phyloP scores from a whole-genome alignment of 257 asterid species.

The Petrea volubilis region DNA sequence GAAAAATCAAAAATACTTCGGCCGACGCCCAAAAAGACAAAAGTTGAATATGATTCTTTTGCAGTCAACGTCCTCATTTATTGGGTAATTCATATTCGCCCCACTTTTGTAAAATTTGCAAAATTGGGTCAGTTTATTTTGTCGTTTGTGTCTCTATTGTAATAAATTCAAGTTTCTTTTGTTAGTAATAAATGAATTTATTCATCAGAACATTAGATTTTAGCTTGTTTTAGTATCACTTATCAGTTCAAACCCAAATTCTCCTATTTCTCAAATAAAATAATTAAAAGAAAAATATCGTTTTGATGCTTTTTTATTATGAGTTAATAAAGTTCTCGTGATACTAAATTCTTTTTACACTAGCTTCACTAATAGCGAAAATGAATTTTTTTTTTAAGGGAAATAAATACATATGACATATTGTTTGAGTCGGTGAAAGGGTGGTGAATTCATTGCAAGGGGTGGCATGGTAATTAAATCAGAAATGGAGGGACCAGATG shows the following conservation, averaged over 20 bases:
- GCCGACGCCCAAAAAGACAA: constrained; percentile 46
- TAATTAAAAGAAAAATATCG: too few species aligned
- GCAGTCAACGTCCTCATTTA: constrained; percentile 22
- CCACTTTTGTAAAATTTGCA: neutral
- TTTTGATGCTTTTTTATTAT: too few species aligned
- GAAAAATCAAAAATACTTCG: constrained; percentile 12
- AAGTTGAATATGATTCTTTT: constrained; percentile 20
- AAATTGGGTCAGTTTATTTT: neutral
- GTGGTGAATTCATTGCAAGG: neutral
- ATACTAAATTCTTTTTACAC: too few species aligned
- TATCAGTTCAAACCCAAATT: too few species aligned
- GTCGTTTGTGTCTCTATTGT: neutral
- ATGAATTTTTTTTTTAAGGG: too few species aligned
- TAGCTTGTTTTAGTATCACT: too few species aligned
- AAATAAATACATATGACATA: neutral
- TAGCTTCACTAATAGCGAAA: too few species aligned
- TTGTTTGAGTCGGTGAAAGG: neutral
- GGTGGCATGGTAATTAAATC: constrained; percentile 1
- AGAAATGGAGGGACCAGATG: constrained; percentile 16
- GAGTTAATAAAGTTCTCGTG: too few species aligned
- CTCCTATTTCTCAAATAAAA: too few species aligned
- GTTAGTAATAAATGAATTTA: too few species aligned
- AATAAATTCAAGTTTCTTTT: too few species aligned
- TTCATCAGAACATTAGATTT: too few species aligned
- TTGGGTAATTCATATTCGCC: neutral